Conservation (phyloP, 1,139 yeast species). For the Taphrina betulina region DNA sequence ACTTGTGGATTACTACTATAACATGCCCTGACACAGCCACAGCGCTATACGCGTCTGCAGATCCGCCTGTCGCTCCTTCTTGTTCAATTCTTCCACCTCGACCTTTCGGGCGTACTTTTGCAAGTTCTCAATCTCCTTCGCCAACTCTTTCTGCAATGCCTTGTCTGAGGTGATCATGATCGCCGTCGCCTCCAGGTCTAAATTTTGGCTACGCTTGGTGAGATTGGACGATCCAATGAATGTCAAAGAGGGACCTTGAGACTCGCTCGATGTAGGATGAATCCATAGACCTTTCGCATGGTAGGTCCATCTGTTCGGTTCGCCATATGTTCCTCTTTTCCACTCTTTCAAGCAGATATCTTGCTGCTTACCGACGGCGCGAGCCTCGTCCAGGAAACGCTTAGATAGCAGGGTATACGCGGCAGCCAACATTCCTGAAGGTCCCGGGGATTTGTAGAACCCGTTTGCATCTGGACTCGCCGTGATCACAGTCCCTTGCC, state of each 20-base stretch:
- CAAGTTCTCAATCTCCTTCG: conserved; percentile 62
- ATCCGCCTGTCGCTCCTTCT: conserved; percentile 29
- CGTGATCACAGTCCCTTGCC: conserved; percentile 72
- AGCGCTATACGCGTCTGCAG: conserved; percentile 18
- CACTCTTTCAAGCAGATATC: conserved; percentile 70
- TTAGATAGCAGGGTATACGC: conserved; percentile 80
- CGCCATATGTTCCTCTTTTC: conserved; percentile 80
- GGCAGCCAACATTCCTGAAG: conserved; percentile 78
- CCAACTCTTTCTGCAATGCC: conserved; percentile 58
- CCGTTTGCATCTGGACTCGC: conserved; percentile 67
- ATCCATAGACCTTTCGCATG: conserved; percentile 98
- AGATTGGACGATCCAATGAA: conserved; percentile 27
- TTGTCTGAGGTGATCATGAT: conserved; percentile 69
- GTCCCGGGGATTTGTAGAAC: conserved; percentile 78
- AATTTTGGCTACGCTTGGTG: conserved; percentile 81
- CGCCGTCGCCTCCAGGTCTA: conserved; percentile 86
- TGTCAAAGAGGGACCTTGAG: conserved; percentile 27
- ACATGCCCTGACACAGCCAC: conserved; percentile 31
- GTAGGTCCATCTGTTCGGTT: conserved; percentile 89
- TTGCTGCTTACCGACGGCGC: conserved; percentile 48
- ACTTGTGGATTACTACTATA: no score
- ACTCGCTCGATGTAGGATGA: conserved; percentile 50
- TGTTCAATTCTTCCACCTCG: conserved; percentile 28
- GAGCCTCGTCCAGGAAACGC: conserved; percentile 61
- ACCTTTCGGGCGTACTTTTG: conserved; percentile 43